phyloP scores from a whole-genome alignment of 306 rosid species.

The Canavalia ensiformis region DNA sequence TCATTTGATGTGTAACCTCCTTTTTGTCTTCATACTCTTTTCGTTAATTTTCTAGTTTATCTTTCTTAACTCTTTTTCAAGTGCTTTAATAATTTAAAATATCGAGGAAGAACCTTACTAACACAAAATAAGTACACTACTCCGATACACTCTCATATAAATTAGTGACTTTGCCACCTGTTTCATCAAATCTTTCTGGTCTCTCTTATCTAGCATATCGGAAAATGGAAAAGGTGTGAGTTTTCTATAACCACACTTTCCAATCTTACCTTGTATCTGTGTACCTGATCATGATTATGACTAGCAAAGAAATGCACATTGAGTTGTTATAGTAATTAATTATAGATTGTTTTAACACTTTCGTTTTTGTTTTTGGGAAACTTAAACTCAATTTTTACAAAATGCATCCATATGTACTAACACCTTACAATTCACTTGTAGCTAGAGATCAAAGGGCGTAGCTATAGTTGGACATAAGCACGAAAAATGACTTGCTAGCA shows the following conservation, averaged over 20 bases:
- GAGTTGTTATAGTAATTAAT: background rate
- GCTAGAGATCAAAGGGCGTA: background rate
- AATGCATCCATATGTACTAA: background rate
- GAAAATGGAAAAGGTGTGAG: background rate
- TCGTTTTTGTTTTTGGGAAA: background rate
- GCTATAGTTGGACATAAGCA: background rate
- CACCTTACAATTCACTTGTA: no score
- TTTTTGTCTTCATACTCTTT: conserved; percentile 30
- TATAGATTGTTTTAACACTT: background rate
- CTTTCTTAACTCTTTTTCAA: conserved; percentile 26
- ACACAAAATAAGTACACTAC: background rate
- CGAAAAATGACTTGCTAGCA: no score
- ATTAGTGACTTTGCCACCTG: no score
- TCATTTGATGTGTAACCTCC: conserved; percentile 7
- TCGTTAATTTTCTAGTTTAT: background rate
- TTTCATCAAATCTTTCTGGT: no score
- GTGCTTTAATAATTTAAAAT: conserved; percentile 53
- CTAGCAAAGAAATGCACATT: background rate
- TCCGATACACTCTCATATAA: background rate
- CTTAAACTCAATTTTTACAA: background rate
- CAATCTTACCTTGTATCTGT: background rate
- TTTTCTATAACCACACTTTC: background rate
- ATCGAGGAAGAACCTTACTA: conserved; percentile 20
- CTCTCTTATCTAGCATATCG: background rate
- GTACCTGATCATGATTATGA: background rate